A percentile compares a stretch with the other conserved stretches of the same genome.
phyloP scores from a whole-genome alignment of 2,329 filamentous ascomycete species.

The Epichloe glyceriae region DNA sequence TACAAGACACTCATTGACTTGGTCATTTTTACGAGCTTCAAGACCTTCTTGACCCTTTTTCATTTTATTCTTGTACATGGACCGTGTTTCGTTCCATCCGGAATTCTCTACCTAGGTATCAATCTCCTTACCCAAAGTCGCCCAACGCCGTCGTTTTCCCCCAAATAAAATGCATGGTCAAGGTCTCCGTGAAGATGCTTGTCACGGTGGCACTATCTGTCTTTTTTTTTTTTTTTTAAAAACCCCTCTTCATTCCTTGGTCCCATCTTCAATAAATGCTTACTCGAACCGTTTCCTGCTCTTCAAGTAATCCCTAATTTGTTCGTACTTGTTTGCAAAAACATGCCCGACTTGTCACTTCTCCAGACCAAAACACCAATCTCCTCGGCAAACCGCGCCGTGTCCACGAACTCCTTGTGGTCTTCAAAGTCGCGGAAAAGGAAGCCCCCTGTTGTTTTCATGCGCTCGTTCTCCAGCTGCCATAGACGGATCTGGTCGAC shows the following conservation, averaged over 20 bases:
- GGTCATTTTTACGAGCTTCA: no score
- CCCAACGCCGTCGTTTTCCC: no score
- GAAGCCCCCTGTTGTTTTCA: conserved; percentile 73
- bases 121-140: no score
- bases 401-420: conserved; percentile 54
- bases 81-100: no score
- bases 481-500: conserved; percentile 95
- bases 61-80: no score
- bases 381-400: conserved; percentile 71
- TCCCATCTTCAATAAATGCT: background rate
- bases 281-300: conserved; percentile 42
- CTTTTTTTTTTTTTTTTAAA: conserved; percentile 1
- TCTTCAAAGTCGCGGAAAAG: conserved; percentile 80
- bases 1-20: no score
- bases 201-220: background rate
- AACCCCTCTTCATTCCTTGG: background rate
- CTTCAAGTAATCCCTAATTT: conserved; percentile 70
- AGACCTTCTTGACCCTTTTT: no score
- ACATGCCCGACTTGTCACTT: conserved; percentile 65
- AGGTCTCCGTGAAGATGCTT: no score
- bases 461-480: conserved; percentile 94
- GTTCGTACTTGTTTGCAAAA: conserved; percentile 84
- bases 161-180: no score
- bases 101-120: no score
- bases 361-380: conserved; percentile 84